Percentiles rank a stretch among this genome's conserved stretches.
These are phyloP conservation scores for Phyllosticta citriasiana DNA, from an alignment of 2,329 filamentous ascomycete species.

Conservation along the genomic window DNA sequence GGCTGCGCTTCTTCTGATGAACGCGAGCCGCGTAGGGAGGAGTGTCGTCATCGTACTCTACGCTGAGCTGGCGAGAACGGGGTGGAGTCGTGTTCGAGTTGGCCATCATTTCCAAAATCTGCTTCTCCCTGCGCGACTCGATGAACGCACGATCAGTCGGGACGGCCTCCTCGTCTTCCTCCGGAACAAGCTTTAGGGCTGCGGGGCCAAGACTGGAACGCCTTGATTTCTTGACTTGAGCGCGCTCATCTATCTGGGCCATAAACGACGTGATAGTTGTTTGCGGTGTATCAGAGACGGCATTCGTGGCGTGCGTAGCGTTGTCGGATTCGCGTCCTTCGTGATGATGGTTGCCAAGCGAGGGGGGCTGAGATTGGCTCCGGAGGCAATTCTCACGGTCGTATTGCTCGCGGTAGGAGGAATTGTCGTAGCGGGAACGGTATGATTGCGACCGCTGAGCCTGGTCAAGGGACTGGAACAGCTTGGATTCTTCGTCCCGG, in stretches of 20 bases:
- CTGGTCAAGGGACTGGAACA: not conserved
- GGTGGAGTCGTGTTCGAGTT: slow-evolving; percentile 11
- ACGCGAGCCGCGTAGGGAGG: not conserved
- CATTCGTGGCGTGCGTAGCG: not conserved
- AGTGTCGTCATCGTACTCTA: not conserved
- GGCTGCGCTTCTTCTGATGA: not conserved
- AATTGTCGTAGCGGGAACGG: not conserved
- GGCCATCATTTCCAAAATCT: slow-evolving; percentile 22
- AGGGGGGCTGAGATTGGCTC: not conserved
- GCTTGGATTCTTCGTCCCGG: not conserved
- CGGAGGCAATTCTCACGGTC: not conserved
- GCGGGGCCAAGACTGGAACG: not conserved
- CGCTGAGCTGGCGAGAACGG: not conserved
- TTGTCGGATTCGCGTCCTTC: not conserved
- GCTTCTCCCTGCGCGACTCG: slow-evolving; percentile 30
- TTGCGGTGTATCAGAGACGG: slow-evolving; percentile 6
- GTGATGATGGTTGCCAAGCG: not conserved
- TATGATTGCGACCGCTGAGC: slow-evolving; percentile 1
- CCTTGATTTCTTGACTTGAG: not conserved
- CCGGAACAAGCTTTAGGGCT: slow-evolving; percentile 13
- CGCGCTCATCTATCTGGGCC: slow-evolving; percentile 7
- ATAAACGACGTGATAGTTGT: slow-evolving; percentile 20
- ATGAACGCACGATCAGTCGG: slow-evolving; percentile 30
- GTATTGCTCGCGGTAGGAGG: slow-evolving; percentile 1
- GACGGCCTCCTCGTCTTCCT: slow-evolving; percentile 15